Evolutionary conservation across 495 filamentous ascomycete genomes (phyloP).

Genomic region (Penicillium silybi): DNA sequence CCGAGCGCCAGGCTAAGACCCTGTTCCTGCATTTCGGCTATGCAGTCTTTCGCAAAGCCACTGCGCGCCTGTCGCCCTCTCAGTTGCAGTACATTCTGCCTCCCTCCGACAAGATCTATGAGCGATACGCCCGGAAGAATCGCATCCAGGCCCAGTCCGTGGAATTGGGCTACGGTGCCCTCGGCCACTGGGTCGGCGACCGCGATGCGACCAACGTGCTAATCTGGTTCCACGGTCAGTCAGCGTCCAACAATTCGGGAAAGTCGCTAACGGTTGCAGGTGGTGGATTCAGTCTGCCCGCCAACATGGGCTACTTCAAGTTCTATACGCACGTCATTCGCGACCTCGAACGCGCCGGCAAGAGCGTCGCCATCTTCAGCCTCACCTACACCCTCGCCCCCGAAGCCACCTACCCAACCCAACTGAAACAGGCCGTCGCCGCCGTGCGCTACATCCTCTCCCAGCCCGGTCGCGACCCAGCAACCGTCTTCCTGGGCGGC

Average conservation of each 20-base stretch:
- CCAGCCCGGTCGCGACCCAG: constrained; percentile 34
- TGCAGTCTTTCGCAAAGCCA: constrained; percentile 35
- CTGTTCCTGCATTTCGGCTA: constrained; percentile 38
- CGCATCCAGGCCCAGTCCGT: constrained; percentile 43
- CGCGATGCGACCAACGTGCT: constrained; percentile 50
- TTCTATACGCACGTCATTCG: constrained; percentile 47
- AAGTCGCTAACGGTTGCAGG: constrained; percentile 27
- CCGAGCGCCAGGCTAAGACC: constrained; percentile 30
- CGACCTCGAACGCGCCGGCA: constrained; percentile 28
- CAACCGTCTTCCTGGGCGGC: constrained; percentile 52
- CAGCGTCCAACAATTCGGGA: background rate
- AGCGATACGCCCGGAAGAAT: constrained; percentile 37
- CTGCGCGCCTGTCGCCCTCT: constrained; percentile 21
- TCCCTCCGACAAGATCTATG: constrained; percentile 48
- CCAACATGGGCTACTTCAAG: constrained; percentile 46
- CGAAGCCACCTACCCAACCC: constrained; percentile 52
- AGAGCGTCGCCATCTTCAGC: constrained; percentile 47
- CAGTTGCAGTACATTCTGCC: constrained; percentile 39
- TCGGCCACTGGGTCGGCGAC: constrained; percentile 58
- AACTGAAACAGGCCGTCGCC: constrained; percentile 54
- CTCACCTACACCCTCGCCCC: constrained; percentile 60
- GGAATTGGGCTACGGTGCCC: constrained; percentile 47
- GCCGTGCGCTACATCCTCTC: constrained; percentile 50
- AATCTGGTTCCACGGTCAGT: constrained; percentile 57
- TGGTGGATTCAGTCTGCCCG: constrained; percentile 56